Conservation (phyloP, 306 rosid species). For the Castanea sativa region DNA sequence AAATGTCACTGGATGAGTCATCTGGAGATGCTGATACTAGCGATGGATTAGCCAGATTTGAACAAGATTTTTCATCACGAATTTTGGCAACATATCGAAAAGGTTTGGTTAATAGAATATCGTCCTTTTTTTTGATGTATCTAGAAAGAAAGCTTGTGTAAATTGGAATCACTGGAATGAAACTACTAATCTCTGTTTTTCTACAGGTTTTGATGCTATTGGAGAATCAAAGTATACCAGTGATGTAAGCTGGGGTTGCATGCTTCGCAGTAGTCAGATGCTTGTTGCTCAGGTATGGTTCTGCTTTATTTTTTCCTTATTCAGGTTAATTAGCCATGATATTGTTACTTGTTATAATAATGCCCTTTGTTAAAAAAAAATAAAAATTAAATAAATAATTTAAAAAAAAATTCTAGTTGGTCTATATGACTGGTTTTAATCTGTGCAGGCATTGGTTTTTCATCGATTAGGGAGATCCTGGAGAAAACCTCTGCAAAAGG, state of each 20-base stretch:
- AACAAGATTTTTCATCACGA: slow-evolving; percentile 77
- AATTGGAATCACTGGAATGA: slow-evolving; percentile 9
- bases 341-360: slow-evolving; percentile 8
- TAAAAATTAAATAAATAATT: too few relatives aligned
- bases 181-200: slow-evolving; percentile 11
- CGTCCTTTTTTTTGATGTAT: slow-evolving; percentile 13
- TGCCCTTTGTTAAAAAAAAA: background rate
- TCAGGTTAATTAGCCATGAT: background rate
- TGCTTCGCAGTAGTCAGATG: slow-evolving; percentile 99
- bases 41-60: slow-evolving; percentile 51
- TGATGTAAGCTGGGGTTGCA: slow-evolving; percentile 96
- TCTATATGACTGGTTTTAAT: slow-evolving; percentile 6
- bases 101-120: slow-evolving; percentile 47
- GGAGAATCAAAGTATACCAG: slow-evolving; percentile 82
- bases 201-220: slow-evolving; percentile 73
- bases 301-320: background rate
- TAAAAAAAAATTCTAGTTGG: too few relatives aligned
- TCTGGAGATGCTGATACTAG: slow-evolving; percentile 46
- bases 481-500: slow-evolving; percentile 68
- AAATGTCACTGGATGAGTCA: slow-evolving; percentile 49
- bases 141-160: slow-evolving; percentile 5
- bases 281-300: slow-evolving; percentile 85
- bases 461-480: slow-evolving; percentile 89
- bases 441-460: slow-evolving; percentile 72
- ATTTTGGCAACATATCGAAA: slow-evolving; percentile 86